These are phyloP conservation scores for Angophora floribunda DNA, from an alignment of 345 rosid genomes.

Conservation along the genomic window DNA sequence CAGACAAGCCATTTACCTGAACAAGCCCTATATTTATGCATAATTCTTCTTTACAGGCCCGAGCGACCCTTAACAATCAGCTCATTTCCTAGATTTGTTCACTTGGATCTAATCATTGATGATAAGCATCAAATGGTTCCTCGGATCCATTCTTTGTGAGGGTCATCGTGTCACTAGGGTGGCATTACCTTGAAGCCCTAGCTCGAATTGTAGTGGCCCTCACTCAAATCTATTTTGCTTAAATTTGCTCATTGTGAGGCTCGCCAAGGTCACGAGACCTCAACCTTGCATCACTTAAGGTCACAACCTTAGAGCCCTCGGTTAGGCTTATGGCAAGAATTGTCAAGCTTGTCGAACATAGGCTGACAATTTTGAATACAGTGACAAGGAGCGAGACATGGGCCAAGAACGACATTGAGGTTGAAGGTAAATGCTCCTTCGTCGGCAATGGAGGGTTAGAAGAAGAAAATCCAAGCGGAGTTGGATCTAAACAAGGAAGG, in stretches of 20 bases:
- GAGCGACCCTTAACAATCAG: neutral
- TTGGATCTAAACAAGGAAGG: neutral
- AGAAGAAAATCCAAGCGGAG: neutral
- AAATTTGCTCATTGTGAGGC: fast-evolving
- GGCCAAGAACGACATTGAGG: neutral
- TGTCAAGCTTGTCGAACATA: neutral
- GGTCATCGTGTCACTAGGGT: neutral
- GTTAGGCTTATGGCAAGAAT: fast-evolving
- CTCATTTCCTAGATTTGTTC: neutral
- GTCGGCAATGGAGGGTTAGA: neutral
- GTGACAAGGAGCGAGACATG: neutral
- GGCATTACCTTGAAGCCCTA: neutral
- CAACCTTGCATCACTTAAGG: neutral
- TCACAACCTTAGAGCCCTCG: neutral
- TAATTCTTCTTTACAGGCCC: neutral
- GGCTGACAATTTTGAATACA: neutral
- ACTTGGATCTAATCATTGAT: neutral
- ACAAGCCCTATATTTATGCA: too few species aligned
- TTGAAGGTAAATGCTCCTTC: neutral
- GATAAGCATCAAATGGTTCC: neutral
- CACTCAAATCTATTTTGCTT: neutral
- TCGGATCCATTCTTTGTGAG: fast-evolving
- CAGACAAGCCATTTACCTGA: neutral
- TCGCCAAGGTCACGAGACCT: neutral
- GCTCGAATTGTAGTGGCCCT: fast-evolving